Evolutionary conservation across 805 yeast genomes (phyloP).

Genomic region (Saturnispora quitensis): DNA sequence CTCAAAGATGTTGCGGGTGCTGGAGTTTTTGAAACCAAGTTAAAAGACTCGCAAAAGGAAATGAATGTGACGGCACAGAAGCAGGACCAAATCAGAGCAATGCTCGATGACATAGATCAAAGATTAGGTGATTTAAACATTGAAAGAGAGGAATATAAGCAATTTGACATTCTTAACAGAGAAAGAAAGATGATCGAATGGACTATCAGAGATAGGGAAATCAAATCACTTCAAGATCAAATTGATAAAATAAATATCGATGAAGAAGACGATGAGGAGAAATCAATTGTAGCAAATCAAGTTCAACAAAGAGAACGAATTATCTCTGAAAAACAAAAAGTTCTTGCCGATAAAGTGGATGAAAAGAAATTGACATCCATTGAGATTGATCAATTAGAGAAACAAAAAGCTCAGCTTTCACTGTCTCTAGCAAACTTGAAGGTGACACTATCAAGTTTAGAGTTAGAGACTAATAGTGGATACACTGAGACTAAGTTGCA

Average conservation of each 20-base stretch:
- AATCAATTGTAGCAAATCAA: conserved; percentile 44
- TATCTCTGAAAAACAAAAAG: conserved; percentile 36
- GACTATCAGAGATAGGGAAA: conserved; percentile 69
- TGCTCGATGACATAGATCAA: conserved; percentile 58
- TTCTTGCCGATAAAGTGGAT: conserved; percentile 39
- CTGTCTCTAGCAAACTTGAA: conserved; percentile 36
- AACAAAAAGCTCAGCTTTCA: conserved; percentile 26
- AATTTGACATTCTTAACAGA: conserved; percentile 58
- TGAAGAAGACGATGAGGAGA: conserved; percentile 40
- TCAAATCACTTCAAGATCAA: conserved; percentile 47
- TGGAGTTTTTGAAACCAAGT: conserved; percentile 72
- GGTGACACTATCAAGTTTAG: conserved; percentile 36
- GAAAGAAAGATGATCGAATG: conserved; percentile 65
- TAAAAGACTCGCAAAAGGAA: conserved; percentile 70
- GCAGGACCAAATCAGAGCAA: conserved; percentile 63
- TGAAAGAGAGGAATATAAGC: conserved; percentile 68
- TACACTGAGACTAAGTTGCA: not conserved
- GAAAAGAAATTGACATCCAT: conserved; percentile 41
- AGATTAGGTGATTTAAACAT: conserved; percentile 70
- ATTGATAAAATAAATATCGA: conserved; percentile 54
- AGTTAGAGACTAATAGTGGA: conserved; percentile 30
- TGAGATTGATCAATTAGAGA: conserved; percentile 40
- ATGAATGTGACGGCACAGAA: conserved; percentile 67
- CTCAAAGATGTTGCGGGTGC: conserved; percentile 95
- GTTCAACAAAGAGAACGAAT: conserved; percentile 52